phyloP scores from a whole-genome alignment of 345 rosid species.

The Ceriops tagal region DNA sequence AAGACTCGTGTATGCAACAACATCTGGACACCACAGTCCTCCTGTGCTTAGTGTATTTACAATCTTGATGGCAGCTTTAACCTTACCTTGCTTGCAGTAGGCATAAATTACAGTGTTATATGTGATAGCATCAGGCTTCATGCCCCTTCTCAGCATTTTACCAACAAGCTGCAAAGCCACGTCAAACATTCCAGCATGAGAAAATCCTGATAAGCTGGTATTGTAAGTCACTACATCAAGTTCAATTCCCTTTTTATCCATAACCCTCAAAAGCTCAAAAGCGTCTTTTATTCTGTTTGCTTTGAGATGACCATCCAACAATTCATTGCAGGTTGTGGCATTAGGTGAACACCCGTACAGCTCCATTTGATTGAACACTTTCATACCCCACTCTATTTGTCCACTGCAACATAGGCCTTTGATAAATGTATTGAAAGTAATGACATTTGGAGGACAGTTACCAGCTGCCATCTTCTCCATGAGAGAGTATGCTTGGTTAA shows the following conservation, averaged over 20 bases:
- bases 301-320: constrained; percentile 57
- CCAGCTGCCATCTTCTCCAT: constrained; percentile 53
- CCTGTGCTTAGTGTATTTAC: constrained; percentile 36
- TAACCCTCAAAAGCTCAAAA: constrained; percentile 43
- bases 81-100: constrained; percentile 50
- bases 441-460: constrained; percentile 56
- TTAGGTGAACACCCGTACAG: constrained; percentile 50
- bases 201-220: constrained; percentile 58
- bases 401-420: constrained; percentile 62
- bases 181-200: constrained; percentile 42
- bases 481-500: constrained; percentile 58
- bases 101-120: constrained; percentile 52
- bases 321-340: constrained; percentile 62
- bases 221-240: constrained; percentile 59
- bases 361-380: constrained; percentile 51
- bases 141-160: constrained; percentile 55
- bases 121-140: constrained; percentile 56
- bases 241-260: constrained; percentile 41
- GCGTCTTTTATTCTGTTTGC: constrained; percentile 44
- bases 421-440: constrained; percentile 65
- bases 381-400: constrained; percentile 58
- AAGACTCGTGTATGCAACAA: constrained; percentile 58
- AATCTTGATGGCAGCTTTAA: constrained; percentile 41
- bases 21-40: constrained; percentile 58
- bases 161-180: constrained; percentile 55